Evolutionary conservation across 208 protist species (phyloP).

Genomic region (Leishmania arabica): DNA sequence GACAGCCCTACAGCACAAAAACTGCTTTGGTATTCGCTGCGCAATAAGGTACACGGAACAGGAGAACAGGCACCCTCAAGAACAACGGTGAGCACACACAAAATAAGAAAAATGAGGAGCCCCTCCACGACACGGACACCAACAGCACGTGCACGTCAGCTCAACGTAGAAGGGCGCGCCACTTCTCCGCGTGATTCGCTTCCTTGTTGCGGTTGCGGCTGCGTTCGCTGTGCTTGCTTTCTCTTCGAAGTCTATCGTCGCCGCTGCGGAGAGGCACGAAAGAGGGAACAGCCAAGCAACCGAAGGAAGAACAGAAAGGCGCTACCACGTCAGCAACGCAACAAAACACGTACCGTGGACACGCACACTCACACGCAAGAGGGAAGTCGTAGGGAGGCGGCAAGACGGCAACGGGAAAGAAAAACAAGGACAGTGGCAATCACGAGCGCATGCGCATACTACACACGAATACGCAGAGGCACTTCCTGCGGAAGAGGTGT

Average conservation of each 20-base stretch:
- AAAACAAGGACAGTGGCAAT: background rate
- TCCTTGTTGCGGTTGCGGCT: background rate
- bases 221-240: background rate
- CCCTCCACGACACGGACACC: background rate
- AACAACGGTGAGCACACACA: background rate
- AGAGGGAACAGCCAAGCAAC: background rate
- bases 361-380: background rate
- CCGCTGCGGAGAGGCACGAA: background rate
- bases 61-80: background rate
- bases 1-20: background rate
- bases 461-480: background rate
- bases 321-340: background rate
- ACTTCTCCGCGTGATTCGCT: background rate
- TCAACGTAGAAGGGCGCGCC: background rate
- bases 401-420: background rate
- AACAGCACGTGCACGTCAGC: background rate
- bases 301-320: background rate
- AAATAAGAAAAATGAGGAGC: background rate
- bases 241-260: background rate
- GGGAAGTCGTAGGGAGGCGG: background rate
- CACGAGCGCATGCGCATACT: background rate
- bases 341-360: background rate
- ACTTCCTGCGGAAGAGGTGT: background rate
- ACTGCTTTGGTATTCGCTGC: background rate
- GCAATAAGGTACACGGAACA: background rate